Conservation (phyloP, 2,329 filamentous ascomycete species). For the Ophiocordyceps camponoti-saundersi region DNA sequence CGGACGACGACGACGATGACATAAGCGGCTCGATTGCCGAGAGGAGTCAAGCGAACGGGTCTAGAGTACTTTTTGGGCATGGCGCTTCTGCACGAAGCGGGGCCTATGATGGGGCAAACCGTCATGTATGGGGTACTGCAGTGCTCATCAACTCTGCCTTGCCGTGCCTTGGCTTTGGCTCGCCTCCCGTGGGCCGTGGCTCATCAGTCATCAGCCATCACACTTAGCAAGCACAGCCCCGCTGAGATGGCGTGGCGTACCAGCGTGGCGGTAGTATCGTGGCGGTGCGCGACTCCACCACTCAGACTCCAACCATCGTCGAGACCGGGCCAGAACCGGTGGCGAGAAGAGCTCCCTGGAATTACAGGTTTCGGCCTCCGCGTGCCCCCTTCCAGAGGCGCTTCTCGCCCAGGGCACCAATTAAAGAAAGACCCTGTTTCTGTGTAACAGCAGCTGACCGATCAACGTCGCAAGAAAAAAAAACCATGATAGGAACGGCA, state of each 20-base stretch:
- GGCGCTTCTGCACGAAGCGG: background rate
- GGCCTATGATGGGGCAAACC: background rate
- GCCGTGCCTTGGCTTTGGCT: too few species aligned
- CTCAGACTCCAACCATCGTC: too few species aligned
- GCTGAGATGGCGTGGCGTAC: too few species aligned
- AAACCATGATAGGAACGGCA: background rate
- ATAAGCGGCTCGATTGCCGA: background rate
- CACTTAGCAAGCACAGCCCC: too few species aligned
- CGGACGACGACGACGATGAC: background rate
- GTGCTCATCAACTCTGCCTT: too few species aligned
- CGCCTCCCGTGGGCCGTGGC: too few species aligned
- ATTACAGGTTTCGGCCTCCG: too few species aligned
- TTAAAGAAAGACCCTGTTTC: background rate
- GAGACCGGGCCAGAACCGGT: background rate
- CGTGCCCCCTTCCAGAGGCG: too few species aligned
- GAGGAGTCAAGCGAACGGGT: background rate
- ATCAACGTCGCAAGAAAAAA: background rate
- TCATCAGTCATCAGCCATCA: too few species aligned
- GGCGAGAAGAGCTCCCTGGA: background rate
- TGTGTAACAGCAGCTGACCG: background rate
- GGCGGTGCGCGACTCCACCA: too few species aligned
- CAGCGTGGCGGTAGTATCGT: too few species aligned
- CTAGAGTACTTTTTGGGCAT: background rate
- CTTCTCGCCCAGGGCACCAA: background rate
- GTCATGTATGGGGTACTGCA: background rate